Base-by-base conservation (phyloP, 768 basidiomycete genomes). In the Krasilnikovozyma curviuscula region DNA sequence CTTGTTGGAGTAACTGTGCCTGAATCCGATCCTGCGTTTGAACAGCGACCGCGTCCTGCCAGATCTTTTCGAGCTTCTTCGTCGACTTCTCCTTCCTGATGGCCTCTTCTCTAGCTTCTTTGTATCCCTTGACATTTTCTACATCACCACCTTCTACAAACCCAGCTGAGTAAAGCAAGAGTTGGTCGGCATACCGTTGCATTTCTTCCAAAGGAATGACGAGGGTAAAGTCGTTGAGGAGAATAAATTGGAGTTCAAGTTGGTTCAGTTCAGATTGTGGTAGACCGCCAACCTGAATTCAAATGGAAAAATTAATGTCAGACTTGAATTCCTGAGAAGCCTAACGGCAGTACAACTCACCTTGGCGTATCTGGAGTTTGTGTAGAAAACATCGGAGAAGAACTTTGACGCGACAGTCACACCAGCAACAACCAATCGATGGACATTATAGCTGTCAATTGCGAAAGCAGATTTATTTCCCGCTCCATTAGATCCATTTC, bases 331-430 rank as follows among this genome's bases (percentile, higher is more conserved):
- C n/a, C n/a, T n/a, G n/a, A 34, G 28, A 34, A 47, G 43, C 9
- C 34, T 6, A 37, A 44, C 16, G 14, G 30, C 16, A 10, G 14
- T 28, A 13, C 10, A 38, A 66, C 74, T 24, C 48, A 84, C 86
- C 76, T 97, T 98, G 45, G 93, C 93, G 62, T 98, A 98, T 27
- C 91, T 73, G 8, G 91, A 93, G 59, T 98, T 98, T 14, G 93
- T 95, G 66, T 98, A 97, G 59, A 98, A 98, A 3, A 98, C 86
- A 63, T 97, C 63, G 47, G 79, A 83, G 62, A 97, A 97, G 63
- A 97, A 98, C 66, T 98, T 98, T 69, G 83, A 86, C 21, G 91
- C 91, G n/a, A 98, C 91, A 3, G 93, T 97, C 39, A 98, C 83
- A 9, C 93, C 93, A 0, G 93, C 88, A 54, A 98, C 97, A 58